phyloP scores from a whole-genome alignment of 352 stramenopile genomes.

The Thalassiosira livingstoniorum region DNA sequence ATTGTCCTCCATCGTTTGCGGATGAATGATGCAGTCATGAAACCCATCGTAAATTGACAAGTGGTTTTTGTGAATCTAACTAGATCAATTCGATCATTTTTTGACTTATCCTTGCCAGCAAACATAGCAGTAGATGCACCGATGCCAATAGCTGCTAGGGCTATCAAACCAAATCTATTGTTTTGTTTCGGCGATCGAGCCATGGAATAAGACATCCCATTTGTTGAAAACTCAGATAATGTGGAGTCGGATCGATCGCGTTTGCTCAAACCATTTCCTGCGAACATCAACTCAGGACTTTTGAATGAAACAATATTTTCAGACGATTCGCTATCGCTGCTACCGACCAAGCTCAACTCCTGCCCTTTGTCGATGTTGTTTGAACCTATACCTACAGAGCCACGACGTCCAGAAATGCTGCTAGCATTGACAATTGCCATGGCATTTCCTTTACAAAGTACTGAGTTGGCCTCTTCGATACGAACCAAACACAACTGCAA shows the following conservation, averaged over 20 bases:
- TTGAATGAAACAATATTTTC: too few species aligned
- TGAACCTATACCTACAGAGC: neutral
- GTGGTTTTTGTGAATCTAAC: constrained; percentile 34
- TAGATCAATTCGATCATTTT: constrained; percentile 11
- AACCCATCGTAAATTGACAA: constrained; percentile 23
- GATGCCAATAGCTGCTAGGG: constrained; percentile 22
- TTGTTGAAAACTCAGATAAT: too few species aligned
- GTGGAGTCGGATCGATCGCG: too few species aligned
- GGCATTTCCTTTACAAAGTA: constrained; percentile 50
- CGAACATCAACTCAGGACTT: too few species aligned
- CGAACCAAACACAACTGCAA: constrained; percentile 78
- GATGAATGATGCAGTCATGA: constrained; percentile 25
- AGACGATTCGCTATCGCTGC: constrained; percentile 15
- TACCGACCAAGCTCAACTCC: neutral
- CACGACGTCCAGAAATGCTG: neutral
- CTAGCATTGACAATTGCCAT: neutral
- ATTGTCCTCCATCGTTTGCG: constrained; percentile 54
- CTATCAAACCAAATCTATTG: too few species aligned
- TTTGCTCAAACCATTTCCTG: too few species aligned
- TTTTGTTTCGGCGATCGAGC: too few species aligned
- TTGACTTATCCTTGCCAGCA: constrained; percentile 8
- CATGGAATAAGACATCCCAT: too few species aligned
- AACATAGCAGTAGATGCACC: constrained; percentile 20
- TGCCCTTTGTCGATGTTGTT: neutral
- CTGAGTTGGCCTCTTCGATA: constrained; percentile 74